Percentiles rank a stretch among this genome's conserved stretches.
These are phyloP conservation scores for Salix viminalis DNA, from an alignment of 345 rosid species.

Conservation along the genomic window DNA sequence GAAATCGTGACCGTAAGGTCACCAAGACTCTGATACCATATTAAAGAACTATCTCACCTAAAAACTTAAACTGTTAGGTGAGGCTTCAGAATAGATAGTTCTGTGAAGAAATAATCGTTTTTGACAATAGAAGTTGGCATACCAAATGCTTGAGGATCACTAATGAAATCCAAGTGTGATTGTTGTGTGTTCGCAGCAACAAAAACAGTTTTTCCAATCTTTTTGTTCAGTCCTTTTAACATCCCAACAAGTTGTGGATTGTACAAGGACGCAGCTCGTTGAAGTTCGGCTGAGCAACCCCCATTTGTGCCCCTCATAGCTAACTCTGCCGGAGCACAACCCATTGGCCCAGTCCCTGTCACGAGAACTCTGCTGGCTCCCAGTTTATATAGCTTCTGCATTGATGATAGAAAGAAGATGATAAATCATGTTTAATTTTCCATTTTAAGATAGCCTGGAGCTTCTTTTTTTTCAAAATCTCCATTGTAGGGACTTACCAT, in stretches of 20 bases:
- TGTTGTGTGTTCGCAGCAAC: constrained; percentile 33
- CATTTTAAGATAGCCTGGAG: not conserved
- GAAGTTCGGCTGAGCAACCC: constrained; percentile 38
- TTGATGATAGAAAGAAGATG: constrained; percentile 17
- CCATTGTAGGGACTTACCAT: constrained; percentile 18
- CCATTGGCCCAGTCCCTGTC: constrained; percentile 52
- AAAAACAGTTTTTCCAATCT: constrained; percentile 25
- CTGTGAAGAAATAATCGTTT: not conserved
- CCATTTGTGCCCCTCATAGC: constrained; percentile 35
- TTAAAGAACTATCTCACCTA: too few relatives aligned
- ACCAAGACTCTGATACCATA: too few relatives aligned
- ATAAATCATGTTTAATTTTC: not conserved
- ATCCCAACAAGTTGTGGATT: constrained; percentile 42
- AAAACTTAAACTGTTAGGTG: too few relatives aligned
- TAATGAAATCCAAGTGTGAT: constrained; percentile 39
- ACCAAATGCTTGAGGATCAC: constrained; percentile 44
- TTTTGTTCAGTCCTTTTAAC: constrained; percentile 21
- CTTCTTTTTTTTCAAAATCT: not conserved
- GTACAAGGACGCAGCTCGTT: constrained; percentile 34
- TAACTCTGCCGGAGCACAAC: constrained; percentile 49
- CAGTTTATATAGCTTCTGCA: constrained; percentile 35
- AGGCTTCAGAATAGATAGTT: too few relatives aligned
- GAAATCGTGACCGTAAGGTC: too few relatives aligned
- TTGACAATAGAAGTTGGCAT: not conserved
- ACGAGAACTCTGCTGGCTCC: constrained; percentile 45